phyloP scores from a whole-genome alignment of 2,329 filamentous ascomycete genomes.

The Trichophaea hybrida region DNA sequence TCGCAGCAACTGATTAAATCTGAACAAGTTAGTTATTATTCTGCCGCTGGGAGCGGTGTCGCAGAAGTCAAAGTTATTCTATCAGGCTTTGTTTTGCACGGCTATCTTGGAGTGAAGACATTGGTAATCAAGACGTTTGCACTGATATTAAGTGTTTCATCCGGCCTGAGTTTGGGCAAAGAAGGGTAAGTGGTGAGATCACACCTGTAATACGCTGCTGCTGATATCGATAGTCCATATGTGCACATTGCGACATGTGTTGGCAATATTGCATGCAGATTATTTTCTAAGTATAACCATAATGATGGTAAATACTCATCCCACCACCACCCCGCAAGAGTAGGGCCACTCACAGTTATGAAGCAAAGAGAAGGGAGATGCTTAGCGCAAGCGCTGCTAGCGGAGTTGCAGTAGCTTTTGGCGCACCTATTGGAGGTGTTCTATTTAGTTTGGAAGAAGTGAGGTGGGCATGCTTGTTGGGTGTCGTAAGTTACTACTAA shows the following conservation, averaged over 20 bases:
- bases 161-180: conserved; percentile 85
- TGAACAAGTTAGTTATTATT: conserved; percentile 82
- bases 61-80: conserved; percentile 95
- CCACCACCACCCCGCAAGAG: neutral
- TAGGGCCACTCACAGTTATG: conserved; percentile 9
- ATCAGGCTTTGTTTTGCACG: conserved; percentile 94
- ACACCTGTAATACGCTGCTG: neutral
- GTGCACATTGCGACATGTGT: conserved; percentile 96
- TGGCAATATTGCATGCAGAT: conserved; percentile 82
- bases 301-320: conserved; percentile 52
- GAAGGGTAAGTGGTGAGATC: conserved; percentile 41
- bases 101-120: conserved; percentile 80
- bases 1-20: conserved; percentile 29
- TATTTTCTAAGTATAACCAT: conserved; percentile 86
- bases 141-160: conserved; percentile 76
- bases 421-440: conserved; percentile 76
- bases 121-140: conserved; percentile 71
- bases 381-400: conserved; percentile 85
- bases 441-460: conserved; percentile 92
- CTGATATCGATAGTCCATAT: conserved; percentile 47
- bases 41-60: conserved; percentile 87
- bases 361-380: conserved; percentile 67
- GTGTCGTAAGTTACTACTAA: neutral
- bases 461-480: conserved; percentile 30
- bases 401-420: conserved; percentile 87